Base-by-base conservation (phyloP, 2,329 filamentous ascomycete species). In the Pseudogymnoascus sp. region DNA sequence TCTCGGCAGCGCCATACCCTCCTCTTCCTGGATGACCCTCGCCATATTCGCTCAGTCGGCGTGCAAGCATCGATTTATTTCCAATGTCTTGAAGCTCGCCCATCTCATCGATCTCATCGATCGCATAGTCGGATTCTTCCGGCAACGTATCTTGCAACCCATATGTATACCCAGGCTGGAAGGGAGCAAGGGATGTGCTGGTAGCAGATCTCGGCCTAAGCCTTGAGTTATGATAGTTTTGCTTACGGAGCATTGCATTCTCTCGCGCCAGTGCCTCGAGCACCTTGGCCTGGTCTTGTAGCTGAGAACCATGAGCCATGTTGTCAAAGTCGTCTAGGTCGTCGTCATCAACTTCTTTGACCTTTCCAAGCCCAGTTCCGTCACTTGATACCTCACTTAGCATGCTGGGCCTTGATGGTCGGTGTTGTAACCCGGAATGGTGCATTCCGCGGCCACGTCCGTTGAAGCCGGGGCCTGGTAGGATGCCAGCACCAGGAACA, bases 381-480 rank as follows among this genome's bases (percentile, higher is more conserved):
- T 87, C 85, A 65, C 78, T 88, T 12, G 84, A 83, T 84, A 88
- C 86, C 71, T 90, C 88, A 66, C 88, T 90, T 31, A 91, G 78
- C 81, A 91, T 87, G 71, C 88, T 91, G 38, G 88, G 88, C 61
- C 88, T 85, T 12, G 92, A 96, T 4, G 90, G 89, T 37, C 91
- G 85, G 72, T 95, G 89, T 69, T 93, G 90, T 33, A 96, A 80
- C 64, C 84, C 87, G 28, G 89, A 83, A 66, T 88, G 85, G 22
- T 82, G 82, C n/a, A 79, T 69, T 37, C 78, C 71, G 60, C 73
- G 66, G n/a, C 70, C 71, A 31, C 72, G 68, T 33, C 71, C 69
- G 22, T 64, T 56, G 40, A 70, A 69, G 11, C 63, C 63, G 11
- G 67, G 43, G n/a, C 62, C 63, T 22, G 59, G 24, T 6, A 65